Conservation (phyloP, 2,329 filamentous ascomycete species). For the Fusarium gaditjirri region DNA sequence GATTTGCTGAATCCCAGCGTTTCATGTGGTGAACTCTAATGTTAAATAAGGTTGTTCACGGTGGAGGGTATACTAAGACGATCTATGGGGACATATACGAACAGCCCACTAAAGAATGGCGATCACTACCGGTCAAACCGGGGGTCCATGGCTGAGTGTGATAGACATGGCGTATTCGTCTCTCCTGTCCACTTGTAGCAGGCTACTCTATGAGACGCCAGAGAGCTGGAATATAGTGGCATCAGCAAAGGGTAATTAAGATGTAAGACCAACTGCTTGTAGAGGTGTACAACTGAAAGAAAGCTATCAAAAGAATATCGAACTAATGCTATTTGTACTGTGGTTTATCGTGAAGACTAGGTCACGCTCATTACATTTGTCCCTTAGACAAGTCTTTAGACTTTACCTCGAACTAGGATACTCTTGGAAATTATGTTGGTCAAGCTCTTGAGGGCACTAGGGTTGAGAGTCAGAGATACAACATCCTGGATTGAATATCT, state of each 20-base stretch:
- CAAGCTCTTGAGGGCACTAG: not conserved
- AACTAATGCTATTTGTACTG: not conserved
- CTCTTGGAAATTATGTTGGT: not conserved
- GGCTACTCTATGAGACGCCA: too few relatives aligned
- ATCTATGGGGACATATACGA: not conserved
- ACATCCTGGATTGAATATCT: not conserved
- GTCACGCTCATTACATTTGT: accelerated
- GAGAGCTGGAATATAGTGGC: not conserved
- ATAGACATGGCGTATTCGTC: not conserved
- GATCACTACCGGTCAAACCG: not conserved
- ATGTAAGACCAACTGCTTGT: accelerated
- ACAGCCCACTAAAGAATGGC: too few relatives aligned
- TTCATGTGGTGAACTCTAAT: not conserved
- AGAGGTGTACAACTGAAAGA: not conserved
- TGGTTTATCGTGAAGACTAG: not conserved
- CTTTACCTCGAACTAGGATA: not conserved
- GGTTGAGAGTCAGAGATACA: not conserved
- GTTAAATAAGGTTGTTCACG: not conserved
- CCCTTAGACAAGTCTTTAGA: too few relatives aligned
- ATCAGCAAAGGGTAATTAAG: accelerated
- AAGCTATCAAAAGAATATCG: accelerated
- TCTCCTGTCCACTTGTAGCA: too few relatives aligned
- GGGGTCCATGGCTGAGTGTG: not conserved
- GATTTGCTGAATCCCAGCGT: not conserved
- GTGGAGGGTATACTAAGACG: not conserved